phyloP scores from a whole-genome alignment of 345 rosid genomes.

The Erucastrum elatum region DNA sequence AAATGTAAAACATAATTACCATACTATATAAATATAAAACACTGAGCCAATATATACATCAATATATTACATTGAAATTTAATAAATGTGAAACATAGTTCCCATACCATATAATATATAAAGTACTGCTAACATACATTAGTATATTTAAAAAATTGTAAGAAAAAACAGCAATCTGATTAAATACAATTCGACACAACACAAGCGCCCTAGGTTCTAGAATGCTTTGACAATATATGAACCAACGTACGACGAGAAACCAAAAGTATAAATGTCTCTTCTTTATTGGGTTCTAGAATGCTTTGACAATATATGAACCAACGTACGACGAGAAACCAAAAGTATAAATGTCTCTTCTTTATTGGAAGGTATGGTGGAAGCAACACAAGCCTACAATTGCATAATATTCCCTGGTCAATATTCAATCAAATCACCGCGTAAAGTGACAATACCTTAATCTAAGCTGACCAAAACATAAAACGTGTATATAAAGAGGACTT shows the following conservation, averaged over 20 bases:
- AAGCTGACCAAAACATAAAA: constrained; percentile 28
- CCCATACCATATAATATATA: too few species aligned
- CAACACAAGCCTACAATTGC: constrained; percentile 33
- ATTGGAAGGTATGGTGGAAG: constrained; percentile 21
- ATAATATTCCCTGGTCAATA: constrained; percentile 36
- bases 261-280: neutral
- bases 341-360: neutral
- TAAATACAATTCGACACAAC: neutral
- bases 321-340: neutral
- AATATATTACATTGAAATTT: too few species aligned
- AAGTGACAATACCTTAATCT: constrained; percentile 20
- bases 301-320: too few species aligned
- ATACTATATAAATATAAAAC: too few species aligned
- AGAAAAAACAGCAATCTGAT: neutral
- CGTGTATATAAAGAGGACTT: constrained; percentile 21
- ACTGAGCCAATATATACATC: too few species aligned
- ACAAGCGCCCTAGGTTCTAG: constrained; percentile 10
- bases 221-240: neutral
- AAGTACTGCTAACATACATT: too few species aligned
- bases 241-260: too few species aligned
- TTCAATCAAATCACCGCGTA: constrained; percentile 29
- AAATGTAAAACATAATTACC: too few species aligned
- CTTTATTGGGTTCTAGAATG: constrained; percentile 28
- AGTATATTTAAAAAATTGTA: too few species aligned
- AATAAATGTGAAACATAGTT: too few species aligned